These are phyloP conservation scores for Rhinocladiella mackenziei DNA, from an alignment of 2,329 filamentous ascomycete species.

Conservation along the genomic window DNA sequence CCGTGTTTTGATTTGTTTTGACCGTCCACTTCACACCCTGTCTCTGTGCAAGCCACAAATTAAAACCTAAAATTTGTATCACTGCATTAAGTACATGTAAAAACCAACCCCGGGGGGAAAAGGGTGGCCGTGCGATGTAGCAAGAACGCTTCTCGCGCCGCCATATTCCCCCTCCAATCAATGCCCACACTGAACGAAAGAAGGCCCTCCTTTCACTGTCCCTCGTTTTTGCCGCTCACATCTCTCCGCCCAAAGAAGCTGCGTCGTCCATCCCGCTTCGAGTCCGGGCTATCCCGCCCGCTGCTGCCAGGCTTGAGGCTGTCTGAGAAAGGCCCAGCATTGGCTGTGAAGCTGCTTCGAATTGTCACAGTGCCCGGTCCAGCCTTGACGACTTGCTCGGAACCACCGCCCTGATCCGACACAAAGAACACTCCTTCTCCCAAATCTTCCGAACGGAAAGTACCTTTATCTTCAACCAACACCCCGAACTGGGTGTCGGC, in stretches of 20 bases:
- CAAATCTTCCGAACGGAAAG: constrained; percentile 78
- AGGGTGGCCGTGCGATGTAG: neutral
- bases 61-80: constrained; percentile 13
- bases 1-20: too few relatives aligned
- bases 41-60: too few relatives aligned
- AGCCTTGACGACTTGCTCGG: constrained; percentile 69
- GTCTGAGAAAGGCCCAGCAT: constrained; percentile 40
- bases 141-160: neutral
- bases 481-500: constrained; percentile 84
- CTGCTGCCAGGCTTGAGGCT: constrained; percentile 20
- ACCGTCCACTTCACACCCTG: too few relatives aligned
- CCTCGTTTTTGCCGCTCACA: constrained; percentile 28
- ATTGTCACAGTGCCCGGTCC: constrained; percentile 69
- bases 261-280: constrained; percentile 42
- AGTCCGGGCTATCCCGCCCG: constrained; percentile 39
- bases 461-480: constrained; percentile 77
- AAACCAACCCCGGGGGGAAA: neutral
- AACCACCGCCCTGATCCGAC: constrained; percentile 66
- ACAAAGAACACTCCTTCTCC: constrained; percentile 88
- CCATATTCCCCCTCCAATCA: constrained; percentile 3
- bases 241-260: constrained; percentile 47
- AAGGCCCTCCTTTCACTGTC: neutral
- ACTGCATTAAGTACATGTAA: constrained; percentile 12
- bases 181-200: constrained; percentile 11
- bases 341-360: constrained; percentile 65